Conservation (phyloP, 225 moss, liverwort and hornwort genomes). For the Asterella californica region DNA sequence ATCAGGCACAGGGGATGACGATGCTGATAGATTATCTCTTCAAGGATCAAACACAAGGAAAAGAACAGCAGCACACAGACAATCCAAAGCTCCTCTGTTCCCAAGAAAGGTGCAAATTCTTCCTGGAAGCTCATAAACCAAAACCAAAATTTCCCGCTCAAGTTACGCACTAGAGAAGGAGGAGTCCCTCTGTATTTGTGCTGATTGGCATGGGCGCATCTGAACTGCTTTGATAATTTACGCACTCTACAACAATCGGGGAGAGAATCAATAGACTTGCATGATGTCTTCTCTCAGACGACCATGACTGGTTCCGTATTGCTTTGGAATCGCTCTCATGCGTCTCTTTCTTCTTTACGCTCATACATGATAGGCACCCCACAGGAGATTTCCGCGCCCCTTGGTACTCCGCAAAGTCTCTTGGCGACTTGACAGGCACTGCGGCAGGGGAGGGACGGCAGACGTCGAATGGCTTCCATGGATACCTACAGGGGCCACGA, state of each 20-base stretch:
- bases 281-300: background rate
- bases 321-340: background rate
- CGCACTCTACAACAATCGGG: background rate
- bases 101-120: constrained; percentile 26
- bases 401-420: background rate
- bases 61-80: constrained; percentile 39
- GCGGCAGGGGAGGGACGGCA: background rate
- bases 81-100: constrained; percentile 47
- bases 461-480: constrained; percentile 7
- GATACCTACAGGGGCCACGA: constrained; percentile 12
- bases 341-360: background rate
- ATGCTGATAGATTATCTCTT: constrained; percentile 77
- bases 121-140: constrained; percentile 41
- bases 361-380: background rate
- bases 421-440: background rate
- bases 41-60: constrained; percentile 49
- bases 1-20: constrained; percentile 69
- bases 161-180: background rate
- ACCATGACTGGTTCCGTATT: background rate
- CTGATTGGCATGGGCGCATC: background rate
- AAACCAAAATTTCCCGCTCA: background rate
- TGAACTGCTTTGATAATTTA: background rate
- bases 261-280: background rate
- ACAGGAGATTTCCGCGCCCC: background rate
- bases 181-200: background rate